Evolutionary conservation across 192 early-diverging fungal species (phyloP), one percentile per base, ranked within the genome.

Genomic region (Linnemannia zychae): DNA sequence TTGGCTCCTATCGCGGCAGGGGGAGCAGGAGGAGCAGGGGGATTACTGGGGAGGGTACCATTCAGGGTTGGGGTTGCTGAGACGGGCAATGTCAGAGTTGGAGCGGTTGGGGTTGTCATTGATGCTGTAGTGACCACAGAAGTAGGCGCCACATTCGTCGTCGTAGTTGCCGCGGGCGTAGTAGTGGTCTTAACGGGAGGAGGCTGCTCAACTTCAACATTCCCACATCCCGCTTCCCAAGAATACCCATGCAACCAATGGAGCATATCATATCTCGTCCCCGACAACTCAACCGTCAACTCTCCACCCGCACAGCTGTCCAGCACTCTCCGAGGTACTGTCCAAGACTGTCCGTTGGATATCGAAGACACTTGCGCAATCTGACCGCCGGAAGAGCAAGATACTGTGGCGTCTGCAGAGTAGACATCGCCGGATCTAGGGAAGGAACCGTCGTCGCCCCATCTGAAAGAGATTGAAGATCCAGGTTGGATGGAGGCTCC

Each of bases 381-480:
- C 44, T 67, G 24, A 49, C 34, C 49, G n/a, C 33, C 50, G 36
- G 47, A 67, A n/a, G 71, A 74, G 24, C 78, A 80, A 28, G 28
- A 52, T 1, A 80, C 16, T 44, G 33, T 65, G 15, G 65, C 60
- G 33, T n/a, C 36, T 12, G 71, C 36, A 28, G 78, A 73, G 53
- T 73, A 80, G 44, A 80, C 71, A 40, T 80, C 78, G 18, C 4
- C 18, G 11, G 65, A 28, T 53, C 9, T 67, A 20, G 78, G 79
- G 48, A 24, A 75, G n/a, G 20, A 33, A 5, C 79, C 79, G 28
- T 68, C 47, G 31, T 75, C 79, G 40, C 47, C 22, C 72, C 71
- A 74, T 44, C 17, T n/a, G 20, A 74, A 28, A 1, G 65, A 20
- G 1, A 72, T 2, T 1, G 38, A 22, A 40, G 74, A 34, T 20